Base-by-base conservation (phyloP, 2,329 filamentous ascomycete species). In the Magnaporthiopsis poae region DNA sequence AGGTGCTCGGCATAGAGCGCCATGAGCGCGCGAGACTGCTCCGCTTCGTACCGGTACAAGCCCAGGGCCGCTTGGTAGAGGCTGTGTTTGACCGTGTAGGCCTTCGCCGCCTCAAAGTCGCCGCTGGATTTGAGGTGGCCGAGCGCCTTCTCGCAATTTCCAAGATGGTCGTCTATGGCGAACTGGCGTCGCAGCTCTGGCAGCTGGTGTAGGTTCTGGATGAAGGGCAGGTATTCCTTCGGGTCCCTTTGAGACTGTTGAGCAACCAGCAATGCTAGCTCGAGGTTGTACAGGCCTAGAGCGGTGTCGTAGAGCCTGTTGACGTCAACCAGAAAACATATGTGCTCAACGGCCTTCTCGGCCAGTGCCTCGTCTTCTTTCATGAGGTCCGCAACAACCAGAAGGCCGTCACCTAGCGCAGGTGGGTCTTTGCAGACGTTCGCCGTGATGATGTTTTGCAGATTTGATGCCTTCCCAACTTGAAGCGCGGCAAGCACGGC, bases 231-330 rank as follows among this genome's bases (percentile, higher is more conserved):
- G 72, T 99, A 99, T 76, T 99, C 95, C 71, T 92, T 84, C 1
- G 95, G 95, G 72, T 99, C 95, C 74, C 94, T 91, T 77, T 99
- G 95, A 0, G 93, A 95, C 74, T 97, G 93, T 74, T 99, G 95
- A 0, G 95, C 95, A 15, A 99, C 91, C 7, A 97, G 82, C 13
- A 99, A 82, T 3, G 94, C 89, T 9, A 99, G 86, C 13, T 96
- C 92, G 2, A 99, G 85, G 73, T 98, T 88, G 75, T 99, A 99
- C 2, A 98, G 81, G 0, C 93, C 93, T 1, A 99, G 82, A 0
- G 95, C 91, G 68, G 93, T 88, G 69, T 97, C 91, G 73, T 96
- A 99, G 0, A 99, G 85, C 59, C 88, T 88, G 75, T 97, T 96
- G 62, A 96, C 90, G 76, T 99, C 95, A 0, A 93, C 91, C 60